A percentile compares a stretch with the other conserved stretches of the same genome.
phyloP scores from a whole-genome alignment of 257 asterid species.

The Nicotiana paniculata region DNA sequence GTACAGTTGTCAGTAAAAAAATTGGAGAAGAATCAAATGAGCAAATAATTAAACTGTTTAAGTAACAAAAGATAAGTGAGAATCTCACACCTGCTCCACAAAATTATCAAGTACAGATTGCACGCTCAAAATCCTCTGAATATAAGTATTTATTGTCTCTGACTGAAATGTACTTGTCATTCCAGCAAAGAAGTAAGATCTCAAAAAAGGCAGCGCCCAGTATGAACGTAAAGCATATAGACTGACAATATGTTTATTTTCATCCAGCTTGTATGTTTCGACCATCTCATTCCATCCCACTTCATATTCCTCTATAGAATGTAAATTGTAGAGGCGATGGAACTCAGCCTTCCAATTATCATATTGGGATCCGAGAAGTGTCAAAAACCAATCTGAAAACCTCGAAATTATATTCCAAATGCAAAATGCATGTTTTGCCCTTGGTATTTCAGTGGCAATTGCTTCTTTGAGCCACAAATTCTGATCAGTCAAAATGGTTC shows the following conservation, averaged over 20 bases:
- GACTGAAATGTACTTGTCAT: slow-evolving; percentile 73
- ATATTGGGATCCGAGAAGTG: slow-evolving; percentile 83
- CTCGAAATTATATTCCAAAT: slow-evolving; percentile 88
- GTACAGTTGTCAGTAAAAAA: background rate
- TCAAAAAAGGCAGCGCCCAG: slow-evolving; percentile 92
- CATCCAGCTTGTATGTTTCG: slow-evolving; percentile 67
- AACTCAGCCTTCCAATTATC: slow-evolving; percentile 92
- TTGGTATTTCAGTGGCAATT: slow-evolving; percentile 72
- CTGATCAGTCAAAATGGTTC: slow-evolving; percentile 86
- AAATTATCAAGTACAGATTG: slow-evolving; percentile 90
- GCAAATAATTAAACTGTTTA: slow-evolving; percentile 7
- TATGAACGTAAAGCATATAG: slow-evolving; percentile 68
- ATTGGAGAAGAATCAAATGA: background rate
- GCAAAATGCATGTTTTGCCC: slow-evolving; percentile 90
- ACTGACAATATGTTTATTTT: slow-evolving; percentile 77
- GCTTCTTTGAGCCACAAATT: slow-evolving; percentile 93
- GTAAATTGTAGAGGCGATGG: slow-evolving; percentile 74
- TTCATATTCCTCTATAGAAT: slow-evolving; percentile 71
- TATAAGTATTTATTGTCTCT: slow-evolving; percentile 75
- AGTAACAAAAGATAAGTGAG: background rate
- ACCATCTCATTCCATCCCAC: slow-evolving; percentile 94
- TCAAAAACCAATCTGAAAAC: slow-evolving; percentile 93
- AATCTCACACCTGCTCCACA: slow-evolving; percentile 77
- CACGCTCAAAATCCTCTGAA: slow-evolving; percentile 89
- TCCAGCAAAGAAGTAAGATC: slow-evolving; percentile 92